phyloP scores from a whole-genome alignment of 2,329 filamentous ascomycete genomes.

The Calonectria ilicicola region DNA sequence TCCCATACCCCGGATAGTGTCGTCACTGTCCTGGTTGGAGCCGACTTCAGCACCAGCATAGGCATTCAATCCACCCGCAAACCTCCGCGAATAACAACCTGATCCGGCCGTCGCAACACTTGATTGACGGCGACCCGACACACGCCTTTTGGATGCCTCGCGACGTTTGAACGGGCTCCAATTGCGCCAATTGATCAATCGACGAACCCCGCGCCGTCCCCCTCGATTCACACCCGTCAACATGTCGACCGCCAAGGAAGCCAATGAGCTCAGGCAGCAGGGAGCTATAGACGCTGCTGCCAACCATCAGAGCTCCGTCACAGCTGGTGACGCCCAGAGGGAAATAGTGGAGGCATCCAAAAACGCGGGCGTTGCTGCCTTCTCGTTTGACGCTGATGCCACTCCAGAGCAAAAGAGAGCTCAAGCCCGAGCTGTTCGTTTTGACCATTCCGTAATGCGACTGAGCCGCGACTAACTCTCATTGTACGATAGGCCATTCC shows the following conservation, averaged over 20 bases:
- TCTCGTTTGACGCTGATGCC: slow-evolving; percentile 89
- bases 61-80: slow-evolving; percentile 5
- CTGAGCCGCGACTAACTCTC: slow-evolving; percentile 19
- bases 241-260: slow-evolving; percentile 51
- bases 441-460: not conserved
- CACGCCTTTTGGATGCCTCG: slow-evolving; percentile 33
- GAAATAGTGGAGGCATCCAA: slow-evolving; percentile 82
- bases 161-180: slow-evolving; percentile 25
- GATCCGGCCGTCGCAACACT: slow-evolving; percentile 19
- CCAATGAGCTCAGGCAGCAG: slow-evolving; percentile 81
- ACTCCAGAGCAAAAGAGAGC: slow-evolving; percentile 85
- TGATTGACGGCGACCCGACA: slow-evolving; percentile 14
- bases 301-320: slow-evolving; percentile 76
- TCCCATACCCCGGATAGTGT: slow-evolving; percentile 22
- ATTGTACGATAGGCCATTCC: slow-evolving; percentile 49
- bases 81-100: slow-evolving; percentile 16
- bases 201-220: slow-evolving; percentile 21
- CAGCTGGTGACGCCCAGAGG: slow-evolving; percentile 78
- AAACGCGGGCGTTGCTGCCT: slow-evolving; percentile 83
- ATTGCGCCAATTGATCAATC: slow-evolving; percentile 38
- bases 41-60: slow-evolving; percentile 13
- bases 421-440: slow-evolving; percentile 79
- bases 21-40: slow-evolving; percentile 28
- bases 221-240: slow-evolving; percentile 33
- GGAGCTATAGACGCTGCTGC: slow-evolving; percentile 82